Percentiles rank a stretch among this genome's conserved stretches.
Evolutionary conservation across 306 rosid genomes (phyloP).

Genomic region (Lupinus albus): DNA sequence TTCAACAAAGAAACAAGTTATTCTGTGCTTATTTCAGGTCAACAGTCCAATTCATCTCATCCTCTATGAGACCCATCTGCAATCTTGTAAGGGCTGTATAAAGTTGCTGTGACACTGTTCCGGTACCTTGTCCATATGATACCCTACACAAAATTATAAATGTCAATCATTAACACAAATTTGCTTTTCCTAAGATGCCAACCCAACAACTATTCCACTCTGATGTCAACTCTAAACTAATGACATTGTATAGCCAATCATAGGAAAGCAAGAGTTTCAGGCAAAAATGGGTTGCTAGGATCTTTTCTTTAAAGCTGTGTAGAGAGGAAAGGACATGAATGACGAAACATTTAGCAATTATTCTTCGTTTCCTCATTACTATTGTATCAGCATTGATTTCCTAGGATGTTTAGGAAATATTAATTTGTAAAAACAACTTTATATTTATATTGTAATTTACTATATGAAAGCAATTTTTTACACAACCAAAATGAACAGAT

Average conservation of each 20-base stretch:
- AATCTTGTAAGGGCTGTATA: slow-evolving; percentile 78
- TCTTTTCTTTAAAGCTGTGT: not conserved
- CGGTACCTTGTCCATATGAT: too few relatives aligned
- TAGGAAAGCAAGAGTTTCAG: not conserved
- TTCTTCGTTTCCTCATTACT: not conserved
- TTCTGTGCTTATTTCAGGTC: slow-evolving; percentile 53
- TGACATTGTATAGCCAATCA: not conserved
- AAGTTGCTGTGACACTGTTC: slow-evolving; percentile 58
- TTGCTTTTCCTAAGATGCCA: slow-evolving; percentile 13
- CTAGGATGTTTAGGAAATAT: too few relatives aligned
- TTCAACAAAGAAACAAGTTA: slow-evolving; percentile 26
- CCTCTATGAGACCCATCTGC: slow-evolving; percentile 90
- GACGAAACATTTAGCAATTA: not conserved
- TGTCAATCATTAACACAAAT: slow-evolving; percentile 14
- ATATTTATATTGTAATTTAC: too few relatives aligned
- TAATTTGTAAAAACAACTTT: too few relatives aligned
- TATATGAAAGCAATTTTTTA: too few relatives aligned
- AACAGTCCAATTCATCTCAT: slow-evolving; percentile 89
- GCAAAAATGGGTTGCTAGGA: slow-evolving; percentile 1
- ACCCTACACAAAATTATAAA: slow-evolving; percentile 8
- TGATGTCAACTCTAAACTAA: not conserved
- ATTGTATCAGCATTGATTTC: not conserved
- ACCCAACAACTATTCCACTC: not conserved
- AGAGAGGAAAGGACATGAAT: not conserved
- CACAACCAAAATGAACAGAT: too few relatives aligned